phyloP scores from a whole-genome alignment of 2,329 filamentous ascomycete species.

The Tothia fuscella region DNA sequence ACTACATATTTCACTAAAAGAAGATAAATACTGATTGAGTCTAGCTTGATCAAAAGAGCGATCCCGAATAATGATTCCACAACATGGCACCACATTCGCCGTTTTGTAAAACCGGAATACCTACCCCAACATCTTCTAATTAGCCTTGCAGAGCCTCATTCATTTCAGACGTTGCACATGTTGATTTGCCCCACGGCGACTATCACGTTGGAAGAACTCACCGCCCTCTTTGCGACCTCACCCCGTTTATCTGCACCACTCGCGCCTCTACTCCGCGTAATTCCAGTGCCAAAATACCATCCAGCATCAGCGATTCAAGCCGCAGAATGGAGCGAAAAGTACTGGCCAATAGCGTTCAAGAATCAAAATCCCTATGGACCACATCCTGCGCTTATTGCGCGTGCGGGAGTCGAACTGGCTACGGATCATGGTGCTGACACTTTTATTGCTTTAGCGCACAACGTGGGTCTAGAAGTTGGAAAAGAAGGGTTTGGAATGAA shows the following conservation, averaged over 20 bases:
- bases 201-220: slow-evolving; percentile 44
- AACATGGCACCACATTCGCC: slow-evolving; percentile 50
- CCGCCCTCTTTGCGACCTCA: slow-evolving; percentile 24
- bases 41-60: slow-evolving; percentile 37
- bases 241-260: slow-evolving; percentile 10
- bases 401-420: slow-evolving; percentile 57
- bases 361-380: slow-evolving; percentile 81
- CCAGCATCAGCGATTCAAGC: slow-evolving; percentile 69
- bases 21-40: too few relatives aligned
- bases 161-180: slow-evolving; percentile 22
- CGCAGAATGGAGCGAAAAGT: slow-evolving; percentile 58
- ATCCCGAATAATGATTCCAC: slow-evolving; percentile 31
- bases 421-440: slow-evolving; percentile 36
- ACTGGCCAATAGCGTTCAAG: slow-evolving; percentile 77
- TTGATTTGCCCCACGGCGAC: slow-evolving; percentile 38
- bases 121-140: slow-evolving; percentile 49
- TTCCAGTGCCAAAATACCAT: slow-evolving; percentile 59
- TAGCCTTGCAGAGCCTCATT: neutral
- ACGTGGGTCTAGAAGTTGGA: slow-evolving; percentile 49
- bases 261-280: slow-evolving; percentile 16
- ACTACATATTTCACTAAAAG: too few relatives aligned
- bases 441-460: slow-evolving; percentile 57
- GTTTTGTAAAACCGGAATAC: slow-evolving; percentile 60
- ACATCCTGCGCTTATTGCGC: slow-evolving; percentile 61
- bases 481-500: slow-evolving; percentile 50